Evolutionary conservation across 139 green algal species (phyloP).

Genomic region (Zygnema circumcarinatum): DNA sequence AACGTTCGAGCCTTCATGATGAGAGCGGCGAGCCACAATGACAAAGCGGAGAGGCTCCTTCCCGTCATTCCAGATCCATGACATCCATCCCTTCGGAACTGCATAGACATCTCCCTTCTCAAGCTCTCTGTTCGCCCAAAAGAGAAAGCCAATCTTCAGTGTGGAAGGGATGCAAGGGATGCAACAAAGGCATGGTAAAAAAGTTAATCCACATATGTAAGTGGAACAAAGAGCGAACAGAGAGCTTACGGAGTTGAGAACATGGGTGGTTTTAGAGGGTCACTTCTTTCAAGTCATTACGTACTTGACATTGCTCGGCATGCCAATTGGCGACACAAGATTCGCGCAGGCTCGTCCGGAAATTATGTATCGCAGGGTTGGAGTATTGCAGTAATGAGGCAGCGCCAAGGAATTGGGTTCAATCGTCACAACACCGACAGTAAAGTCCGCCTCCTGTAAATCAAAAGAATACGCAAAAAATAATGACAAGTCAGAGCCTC

Average conservation of each 20-base stretch:
- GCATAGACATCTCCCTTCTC: neutral
- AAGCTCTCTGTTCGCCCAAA: neutral
- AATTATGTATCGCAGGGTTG: neutral
- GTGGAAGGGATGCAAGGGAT: neutral
- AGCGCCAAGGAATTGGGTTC: neutral
- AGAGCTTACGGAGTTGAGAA: no score
- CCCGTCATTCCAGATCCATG: constrained; percentile 10
- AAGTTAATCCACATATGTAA: no score
- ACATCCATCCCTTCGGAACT: constrained; percentile 7
- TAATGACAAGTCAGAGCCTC: no score
- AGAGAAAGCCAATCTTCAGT: neutral
- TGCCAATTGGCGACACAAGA: neutral
- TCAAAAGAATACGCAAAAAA: no score
- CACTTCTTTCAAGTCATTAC: no score
- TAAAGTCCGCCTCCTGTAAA: neutral
- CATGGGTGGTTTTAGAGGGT: no score
- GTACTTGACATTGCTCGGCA: neutral
- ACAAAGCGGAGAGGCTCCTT: neutral
- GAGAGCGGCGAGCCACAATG: neutral
- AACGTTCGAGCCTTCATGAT: neutral
- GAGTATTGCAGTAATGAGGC: neutral
- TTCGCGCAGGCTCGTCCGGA: neutral
- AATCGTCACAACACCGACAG: neutral
- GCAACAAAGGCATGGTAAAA: no score
- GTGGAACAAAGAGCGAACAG: no score